Percentiles rank a stretch among this genome's conserved stretches.
Evolutionary conservation across 2,329 filamentous ascomycete genomes (phyloP).

Genomic region (Biscogniauxia marginata): DNA sequence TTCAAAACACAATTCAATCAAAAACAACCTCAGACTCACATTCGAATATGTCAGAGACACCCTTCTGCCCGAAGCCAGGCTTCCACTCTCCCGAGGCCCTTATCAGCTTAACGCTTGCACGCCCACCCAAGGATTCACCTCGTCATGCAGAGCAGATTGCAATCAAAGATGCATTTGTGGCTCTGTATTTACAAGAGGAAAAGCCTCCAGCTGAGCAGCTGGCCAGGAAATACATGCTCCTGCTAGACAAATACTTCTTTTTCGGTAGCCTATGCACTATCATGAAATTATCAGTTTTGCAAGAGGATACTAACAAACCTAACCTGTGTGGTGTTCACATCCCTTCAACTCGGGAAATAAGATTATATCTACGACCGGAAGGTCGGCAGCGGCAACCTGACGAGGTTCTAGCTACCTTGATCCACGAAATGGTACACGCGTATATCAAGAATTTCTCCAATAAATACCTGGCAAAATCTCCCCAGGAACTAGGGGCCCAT

Average conservation of each 20-base stretch:
- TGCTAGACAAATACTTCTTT: not conserved
- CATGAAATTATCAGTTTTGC: not conserved
- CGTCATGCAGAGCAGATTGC: not conserved
- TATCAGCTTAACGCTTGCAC: not conserved
- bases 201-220: not conserved
- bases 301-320: not conserved
- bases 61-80: not conserved
- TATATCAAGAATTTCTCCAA: not conserved
- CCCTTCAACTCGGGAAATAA: not conserved
- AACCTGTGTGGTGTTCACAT: not conserved
- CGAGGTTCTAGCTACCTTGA: not conserved
- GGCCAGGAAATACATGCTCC: not conserved
- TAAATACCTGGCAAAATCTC: not conserved
- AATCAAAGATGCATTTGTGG: not conserved
- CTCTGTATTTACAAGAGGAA: not conserved
- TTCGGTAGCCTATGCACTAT: not conserved
- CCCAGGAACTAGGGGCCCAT: not conserved
- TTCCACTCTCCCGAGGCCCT: not conserved
- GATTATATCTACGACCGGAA: not conserved
- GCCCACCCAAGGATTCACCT: not conserved
- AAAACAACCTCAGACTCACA: not conserved
- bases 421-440: not conserved
- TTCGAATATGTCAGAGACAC: not conserved
- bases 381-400: not conserved
- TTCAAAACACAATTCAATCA: not conserved